Conservation (phyloP, 768 basidiomycete species). For the Tylopilus subfusipes region DNA sequence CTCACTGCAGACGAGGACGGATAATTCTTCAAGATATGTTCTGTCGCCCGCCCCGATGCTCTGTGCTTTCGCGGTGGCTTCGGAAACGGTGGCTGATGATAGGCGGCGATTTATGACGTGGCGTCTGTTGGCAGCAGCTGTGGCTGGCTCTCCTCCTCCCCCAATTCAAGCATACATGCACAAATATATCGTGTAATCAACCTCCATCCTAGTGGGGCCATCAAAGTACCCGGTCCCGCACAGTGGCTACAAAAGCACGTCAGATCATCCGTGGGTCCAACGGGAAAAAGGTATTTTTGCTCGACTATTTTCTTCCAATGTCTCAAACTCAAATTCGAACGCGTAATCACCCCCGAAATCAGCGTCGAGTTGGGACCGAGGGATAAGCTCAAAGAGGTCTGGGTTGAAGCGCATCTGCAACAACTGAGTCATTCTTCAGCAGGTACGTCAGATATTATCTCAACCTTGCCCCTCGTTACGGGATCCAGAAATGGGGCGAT, state of each 20-base stretch:
- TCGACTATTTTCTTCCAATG: conserved; percentile 76
- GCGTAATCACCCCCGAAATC: conserved; percentile 79
- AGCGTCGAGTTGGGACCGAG: conserved; percentile 69
- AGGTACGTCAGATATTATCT: background rate
- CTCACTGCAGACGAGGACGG: conserved; percentile 15
- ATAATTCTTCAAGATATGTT: background rate
- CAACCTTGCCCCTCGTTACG: conserved; percentile 81
- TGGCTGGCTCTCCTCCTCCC: conserved; percentile 11
- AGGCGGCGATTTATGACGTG: conserved; percentile 25
- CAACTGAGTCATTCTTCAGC: background rate
- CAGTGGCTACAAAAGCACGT: conserved; percentile 42
- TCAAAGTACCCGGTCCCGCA: conserved; percentile 45
- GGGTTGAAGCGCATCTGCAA: conserved; percentile 86
- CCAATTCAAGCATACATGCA: conserved; percentile 14
- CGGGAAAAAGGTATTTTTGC: conserved; percentile 38
- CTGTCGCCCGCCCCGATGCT: conserved; percentile 3
- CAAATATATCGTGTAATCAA: conserved; percentile 27
- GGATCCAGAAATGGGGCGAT: conserved; percentile 87
- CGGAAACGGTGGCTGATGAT: conserved; percentile 26
- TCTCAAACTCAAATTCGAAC: conserved; percentile 67
- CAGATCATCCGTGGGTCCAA: background rate
- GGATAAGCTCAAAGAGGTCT: conserved; percentile 70
- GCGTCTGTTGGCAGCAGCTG: conserved; percentile 20
- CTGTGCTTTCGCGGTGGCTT: conserved; percentile 17
- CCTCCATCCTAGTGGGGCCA: conserved; percentile 11